Base-by-base conservation (phyloP, 2,329 filamentous ascomycete species). In the Calonectria henricotiae region DNA sequence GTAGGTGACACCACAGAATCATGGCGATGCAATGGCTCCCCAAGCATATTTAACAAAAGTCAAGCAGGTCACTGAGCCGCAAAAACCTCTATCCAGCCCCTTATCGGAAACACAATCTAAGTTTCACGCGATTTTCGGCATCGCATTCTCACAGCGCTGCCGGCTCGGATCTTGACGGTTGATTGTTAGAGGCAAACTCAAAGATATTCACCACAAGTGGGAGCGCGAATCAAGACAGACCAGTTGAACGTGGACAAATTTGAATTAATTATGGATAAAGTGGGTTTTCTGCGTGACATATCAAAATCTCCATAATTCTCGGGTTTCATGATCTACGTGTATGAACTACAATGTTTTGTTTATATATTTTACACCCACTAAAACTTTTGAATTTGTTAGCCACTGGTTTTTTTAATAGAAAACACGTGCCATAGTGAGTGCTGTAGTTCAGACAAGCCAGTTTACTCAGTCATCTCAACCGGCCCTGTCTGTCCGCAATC, bases 381-480 rank as follows among this genome's bases (percentile, higher is more conserved):
- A 8, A 15, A 7, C 32, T 55, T 55, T 62, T 46, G 30, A 17
- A 32, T 25, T 55, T 9, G 55, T 69, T 66, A 69, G 67, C 67
- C 12, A 17, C 23, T 39, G 55, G 39, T 25, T 17, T 35, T n/a
- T 12, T 25, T 20, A 0, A 17, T 23, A 20, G 20, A 58, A 4
- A 54, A 55, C 35, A 23, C 15, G 20, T 7, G 39, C 30, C 35
- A 69, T 23, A 60, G 32, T 27, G 62, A 49, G 44, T 41, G 8
- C 39, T 41, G 39, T 43, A 13, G 58, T 49, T 82, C 81, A 92
- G 90, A 89, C 84, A 89, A 91, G 89, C 90, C 89, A 82, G 77
- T 89, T 88, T 91, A 92, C 87, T 92, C 90, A 92, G 87, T 87
- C 89, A 87, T 85, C 83, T 81, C 84, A 81, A 81, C 90, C 90